phyloP scores from a whole-genome alignment of 257 asterid genomes.

The Haberlea rhodopensis region DNA sequence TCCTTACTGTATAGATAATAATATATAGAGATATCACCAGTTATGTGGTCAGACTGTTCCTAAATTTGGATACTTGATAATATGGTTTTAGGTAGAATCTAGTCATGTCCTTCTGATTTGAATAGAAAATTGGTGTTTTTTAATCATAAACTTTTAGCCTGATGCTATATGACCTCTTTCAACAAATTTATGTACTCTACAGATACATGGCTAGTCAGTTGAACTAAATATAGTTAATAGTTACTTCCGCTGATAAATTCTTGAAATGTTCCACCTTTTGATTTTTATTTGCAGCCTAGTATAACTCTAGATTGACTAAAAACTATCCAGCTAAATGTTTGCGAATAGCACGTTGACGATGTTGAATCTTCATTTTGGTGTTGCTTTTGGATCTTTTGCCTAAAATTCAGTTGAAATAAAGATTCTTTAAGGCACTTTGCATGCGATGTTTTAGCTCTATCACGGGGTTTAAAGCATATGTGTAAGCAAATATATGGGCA shows the following conservation, averaged over 20 bases:
- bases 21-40: constrained; percentile 4
- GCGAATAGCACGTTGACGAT: not conserved
- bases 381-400: not conserved
- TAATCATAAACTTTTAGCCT: constrained; percentile 3
- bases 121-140: not conserved
- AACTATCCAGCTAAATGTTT: not conserved
- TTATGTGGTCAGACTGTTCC: constrained; percentile 4
- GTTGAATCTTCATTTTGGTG: not conserved
- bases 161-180: not conserved
- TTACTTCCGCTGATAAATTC: constrained; percentile 4
- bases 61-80: not conserved
- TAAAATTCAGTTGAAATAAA: not conserved
- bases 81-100: constrained; percentile 1
- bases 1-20: constrained; percentile 7
- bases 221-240: constrained; percentile 7
- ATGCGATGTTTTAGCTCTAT: not conserved
- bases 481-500: not conserved
- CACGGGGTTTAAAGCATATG: too few species aligned
- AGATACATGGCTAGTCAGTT: not conserved
- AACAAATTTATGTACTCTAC: constrained; percentile 5
- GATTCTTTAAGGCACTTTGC: not conserved
- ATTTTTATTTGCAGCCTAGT: not conserved
- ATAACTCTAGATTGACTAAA: not conserved
- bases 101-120: constrained; percentile 18
- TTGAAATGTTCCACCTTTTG: not conserved